Percentiles rank a stretch among this genome's conserved stretches.
Evolutionary conservation across 202 grass and related monocot species (phyloP).

Genomic region (Thinopyrum obtusiflorum): DNA sequence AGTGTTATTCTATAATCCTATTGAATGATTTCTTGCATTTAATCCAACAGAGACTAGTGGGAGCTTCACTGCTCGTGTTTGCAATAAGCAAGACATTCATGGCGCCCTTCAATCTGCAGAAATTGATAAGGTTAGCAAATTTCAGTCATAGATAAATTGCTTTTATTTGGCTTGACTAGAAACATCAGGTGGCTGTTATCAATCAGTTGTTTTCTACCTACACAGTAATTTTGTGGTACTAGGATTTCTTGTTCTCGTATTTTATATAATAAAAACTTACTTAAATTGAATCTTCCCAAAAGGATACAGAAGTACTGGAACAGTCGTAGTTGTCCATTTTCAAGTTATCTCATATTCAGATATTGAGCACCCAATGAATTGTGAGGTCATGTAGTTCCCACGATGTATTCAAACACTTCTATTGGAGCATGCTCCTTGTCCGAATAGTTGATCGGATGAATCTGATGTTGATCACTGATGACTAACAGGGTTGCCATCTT

Average conservation of each 20-base stretch:
- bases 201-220: too few relatives aligned
- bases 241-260: too few relatives aligned
- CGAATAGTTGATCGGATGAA: background rate
- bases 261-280: too few relatives aligned
- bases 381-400: background rate
- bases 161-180: too few relatives aligned
- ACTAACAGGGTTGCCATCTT: background rate
- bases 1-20: background rate
- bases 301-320: too few relatives aligned
- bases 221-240: too few relatives aligned
- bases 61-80: conserved; percentile 75
- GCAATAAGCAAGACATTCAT: conserved; percentile 95
- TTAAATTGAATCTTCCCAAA: too few relatives aligned
- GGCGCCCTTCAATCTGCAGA: too few relatives aligned
- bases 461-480: background rate
- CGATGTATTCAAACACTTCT: background rate
- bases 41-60: conserved; percentile 67
- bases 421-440: background rate
- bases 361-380: background rate
- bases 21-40: background rate
- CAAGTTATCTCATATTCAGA: background rate
- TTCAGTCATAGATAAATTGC: too few relatives aligned
- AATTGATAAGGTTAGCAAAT: too few relatives aligned
- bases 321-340: background rate
- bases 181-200: too few relatives aligned